Evolutionary conservation across 805 yeast species (phyloP), one percentile per base, ranked within the genome.

Genomic region (Yamadazyma olivae): DNA sequence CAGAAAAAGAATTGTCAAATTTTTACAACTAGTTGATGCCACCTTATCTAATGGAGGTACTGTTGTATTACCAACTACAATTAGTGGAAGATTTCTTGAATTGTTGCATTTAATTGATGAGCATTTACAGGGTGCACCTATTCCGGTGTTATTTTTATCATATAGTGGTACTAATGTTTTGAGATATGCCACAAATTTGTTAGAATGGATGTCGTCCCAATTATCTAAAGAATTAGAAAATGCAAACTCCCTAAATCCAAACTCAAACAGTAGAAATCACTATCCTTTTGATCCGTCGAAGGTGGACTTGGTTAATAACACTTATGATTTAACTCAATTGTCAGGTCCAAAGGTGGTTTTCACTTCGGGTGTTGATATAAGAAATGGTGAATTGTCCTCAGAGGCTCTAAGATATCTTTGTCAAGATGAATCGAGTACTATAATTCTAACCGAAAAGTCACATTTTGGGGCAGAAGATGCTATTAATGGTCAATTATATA

Each of bases 181-280:
- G 38, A 74, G 83, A 17, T 87, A 84, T 53, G 96, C 97, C 0
- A 77, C 87, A 10, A 83, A 89, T 38, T 84, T 93, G 82, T 62
- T 91, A 19, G 99, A 93, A 63, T 93, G 98, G 98, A 83, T 93
- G 89, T 80, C 95, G 0, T 76, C 91, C 0, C 73, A 81, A n/a
- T 73, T 89, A n/a, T 75, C 86, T 17, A 83, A 84, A 48, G 83
- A 79, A 30, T 89, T 96, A 91, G 95, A 88, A 51, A 61, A 55
- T 24, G 60, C 61, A 4, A 44, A 40, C 17, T 45, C 56, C 12
- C 21, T 46, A 5, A 34, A 40, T 13, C 40, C 44, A 5, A 48
- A 41, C 8, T 42, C 42, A 5, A 2, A 18, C 4, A 65, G 73
- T 6, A 71, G 76, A 41, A 81, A 81, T 36, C 75, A 74, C 36